Evolutionary conservation across 78 protist species (phyloP), one percentile per base, ranked within the genome.

Genomic region (Polysphondylium violaceum): DNA sequence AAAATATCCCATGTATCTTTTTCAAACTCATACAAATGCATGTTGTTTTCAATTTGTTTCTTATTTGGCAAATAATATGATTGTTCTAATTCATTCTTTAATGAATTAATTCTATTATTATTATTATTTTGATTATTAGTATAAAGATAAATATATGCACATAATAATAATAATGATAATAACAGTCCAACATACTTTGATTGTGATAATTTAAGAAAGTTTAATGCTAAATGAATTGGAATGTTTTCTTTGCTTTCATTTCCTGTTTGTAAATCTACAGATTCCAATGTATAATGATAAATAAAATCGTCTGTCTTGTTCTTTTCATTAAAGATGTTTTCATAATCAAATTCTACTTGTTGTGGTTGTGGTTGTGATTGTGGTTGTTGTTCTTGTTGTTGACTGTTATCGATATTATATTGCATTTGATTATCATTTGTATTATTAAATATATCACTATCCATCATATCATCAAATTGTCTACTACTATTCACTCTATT

Each of bases 1-100:
- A 83, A 17, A 27, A 83, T 31, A 35, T 72, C 68, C 91, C 91
- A 83, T 27, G 91, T 83, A 69, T 83, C 55, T 51, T 83, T 69
- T 43, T 83, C 91, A 7, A 44, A 31, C 59, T 83, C 58, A 67
- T 40, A 51, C 19, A 23, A 36, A 16, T 67, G 69, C 41, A 59
- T 38, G 40, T 51, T 41, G 41, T 74, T 43, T 43, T 83, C 91
- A 36, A 59, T 67, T 27, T 83, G 55, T 7, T 69, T 83, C 44
- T 73, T 83, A 69, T 83, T 83, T 55, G 77, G 69, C n/a, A 83
- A 40, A 59, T 59, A 69, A 44, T 41, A 83, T 64, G 35, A 21
- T 71, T 56, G 67, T 7, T 83, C 76, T n/a, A 59, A 25, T 40
- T 67, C 60, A 58, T 69, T 31, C 29, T 83, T 55, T 17, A 83